phyloP scores from a whole-genome alignment of 139 green algal genomes.

The Tetraselmis chui region DNA sequence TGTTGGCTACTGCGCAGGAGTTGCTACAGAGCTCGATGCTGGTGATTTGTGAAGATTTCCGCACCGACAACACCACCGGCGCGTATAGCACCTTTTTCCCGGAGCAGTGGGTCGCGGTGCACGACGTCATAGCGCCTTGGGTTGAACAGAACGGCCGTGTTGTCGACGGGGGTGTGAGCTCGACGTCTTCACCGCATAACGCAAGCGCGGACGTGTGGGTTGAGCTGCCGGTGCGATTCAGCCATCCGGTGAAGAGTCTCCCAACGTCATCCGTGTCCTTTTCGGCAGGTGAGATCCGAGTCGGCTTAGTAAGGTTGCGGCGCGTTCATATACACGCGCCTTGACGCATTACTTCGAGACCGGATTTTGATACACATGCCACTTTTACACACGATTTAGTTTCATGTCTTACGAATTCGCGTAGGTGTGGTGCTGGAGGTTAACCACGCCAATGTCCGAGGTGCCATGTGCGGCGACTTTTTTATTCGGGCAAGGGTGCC shows the following conservation, averaged over 20 bases:
- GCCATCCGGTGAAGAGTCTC: not conserved
- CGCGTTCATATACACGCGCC: not conserved
- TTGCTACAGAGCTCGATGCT: not conserved
- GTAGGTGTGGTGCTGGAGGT: not conserved
- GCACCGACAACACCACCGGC: not conserved
- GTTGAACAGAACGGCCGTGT: too few species aligned
- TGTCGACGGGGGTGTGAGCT: not conserved
- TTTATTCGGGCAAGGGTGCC: not conserved
- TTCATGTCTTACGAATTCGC: not conserved
- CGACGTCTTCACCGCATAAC: not conserved
- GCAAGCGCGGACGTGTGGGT: not conserved
- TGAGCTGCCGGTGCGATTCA: not conserved
- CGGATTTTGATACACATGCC: not conserved
- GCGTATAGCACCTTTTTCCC: not conserved
- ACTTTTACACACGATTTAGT: not conserved
- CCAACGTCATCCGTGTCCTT: not conserved
- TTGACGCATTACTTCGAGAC: too few species aligned
- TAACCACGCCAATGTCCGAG: not conserved
- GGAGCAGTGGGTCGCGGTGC: not conserved
- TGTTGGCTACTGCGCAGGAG: not conserved
- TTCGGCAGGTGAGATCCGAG: not conserved
- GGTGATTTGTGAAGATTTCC: not conserved
- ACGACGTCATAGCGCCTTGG: not conserved
- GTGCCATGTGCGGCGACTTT: not conserved
- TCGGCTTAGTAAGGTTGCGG: not conserved